A percentile compares a stretch with the other conserved stretches of the same genome.
These are phyloP conservation scores for Clonostachys chloroleuca DNA, from an alignment of 2,329 filamentous ascomycete species.

Conservation along the genomic window DNA sequence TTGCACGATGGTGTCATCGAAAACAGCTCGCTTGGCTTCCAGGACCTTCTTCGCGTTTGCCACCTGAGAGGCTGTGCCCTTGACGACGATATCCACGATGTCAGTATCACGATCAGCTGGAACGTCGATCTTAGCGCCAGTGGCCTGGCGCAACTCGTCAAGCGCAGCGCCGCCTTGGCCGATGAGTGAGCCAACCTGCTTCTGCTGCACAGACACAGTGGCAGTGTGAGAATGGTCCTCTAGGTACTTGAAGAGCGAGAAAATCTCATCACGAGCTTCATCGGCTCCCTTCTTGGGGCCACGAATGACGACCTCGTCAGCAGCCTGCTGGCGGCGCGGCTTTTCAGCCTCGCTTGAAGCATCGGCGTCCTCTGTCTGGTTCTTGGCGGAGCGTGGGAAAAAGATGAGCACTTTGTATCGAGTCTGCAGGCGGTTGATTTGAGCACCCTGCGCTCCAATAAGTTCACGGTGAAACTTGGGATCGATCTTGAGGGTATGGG, in stretches of 20 bases:
- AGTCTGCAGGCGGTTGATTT: conserved; percentile 88
- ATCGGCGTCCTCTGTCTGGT: conserved; percentile 66
- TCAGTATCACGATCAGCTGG: conserved; percentile 73
- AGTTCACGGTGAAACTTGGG: conserved; percentile 92
- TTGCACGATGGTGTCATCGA: conserved; percentile 83
- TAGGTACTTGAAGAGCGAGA: conserved; percentile 83
- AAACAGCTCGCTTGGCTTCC: conserved; percentile 79
- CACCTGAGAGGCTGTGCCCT: conserved; percentile 88
- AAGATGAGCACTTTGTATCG: conserved; percentile 94
- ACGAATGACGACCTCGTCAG: conserved; percentile 86
- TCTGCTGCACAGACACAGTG: conserved; percentile 81
- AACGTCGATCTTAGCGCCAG: conserved; percentile 87
- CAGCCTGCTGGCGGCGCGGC: conserved; percentile 65
- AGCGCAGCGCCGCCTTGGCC: conserved; percentile 86
- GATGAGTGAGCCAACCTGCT: conserved; percentile 89
- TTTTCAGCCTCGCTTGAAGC: conserved; percentile 64
- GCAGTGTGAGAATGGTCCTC: conserved; percentile 82
- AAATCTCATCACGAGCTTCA: conserved; percentile 84
- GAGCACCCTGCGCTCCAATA: conserved; percentile 81
- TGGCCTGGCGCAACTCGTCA: conserved; percentile 80
- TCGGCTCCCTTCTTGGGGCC: conserved; percentile 92
- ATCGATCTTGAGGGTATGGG: conserved; percentile 82
- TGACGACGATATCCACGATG: conserved; percentile 82
- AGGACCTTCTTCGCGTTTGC: conserved; percentile 88
- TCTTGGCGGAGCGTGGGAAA: conserved; percentile 71